Evolutionary conservation across 2,329 filamentous ascomycete genomes (phyloP), one percentile per base, ranked within the genome.

Genomic region (Sarocladiaceae sp.): DNA sequence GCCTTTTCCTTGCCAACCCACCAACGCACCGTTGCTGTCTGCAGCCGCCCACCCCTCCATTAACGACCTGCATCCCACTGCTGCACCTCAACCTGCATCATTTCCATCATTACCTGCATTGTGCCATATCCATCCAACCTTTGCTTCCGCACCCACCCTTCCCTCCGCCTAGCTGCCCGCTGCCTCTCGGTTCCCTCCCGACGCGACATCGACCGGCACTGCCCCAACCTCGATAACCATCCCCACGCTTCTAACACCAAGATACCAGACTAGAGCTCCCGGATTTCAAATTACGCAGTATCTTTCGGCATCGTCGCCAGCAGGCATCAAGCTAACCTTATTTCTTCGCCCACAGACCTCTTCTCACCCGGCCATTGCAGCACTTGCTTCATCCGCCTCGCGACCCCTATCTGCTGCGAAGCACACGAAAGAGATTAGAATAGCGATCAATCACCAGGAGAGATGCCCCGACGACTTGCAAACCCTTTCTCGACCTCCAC

Each of bases 381-480:
- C 19, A 11, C 21, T 11, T 29, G 12, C 21, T n/a, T 24, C 9
- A 13, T 13, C 13, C 9, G 19, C 9, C 16, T 23, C 23, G 13
- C 11, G n/a, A 12, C 23, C 23, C 9, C 15, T 13, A 6, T 29
- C 13, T 27, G 23, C n/a, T 13, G 4, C 12, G 18, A 15, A 27
- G 37, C 37, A 41, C n/a, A 21, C 23, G n/a, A 18, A 35, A 15
- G 4, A 6, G 4, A 15, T 16, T 10, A 27, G 16, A 24, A 41
- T 18, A 41, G 37, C 23, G 19, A 27, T 11, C 23, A 21, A 33
- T 18, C 18, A 45, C 48, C 50, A 52, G 58, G 61, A 69, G 68
- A 69, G 50, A 79, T 80, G 76, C 75, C 76, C 61, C 75, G 74
- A 65, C 76, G 71, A 66, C 68, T 80, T 53, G 62, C 68, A 51